These are phyloP conservation scores for Silene vulgaris DNA, from an alignment of 179 eudicot genomes.

Conservation along the genomic window DNA sequence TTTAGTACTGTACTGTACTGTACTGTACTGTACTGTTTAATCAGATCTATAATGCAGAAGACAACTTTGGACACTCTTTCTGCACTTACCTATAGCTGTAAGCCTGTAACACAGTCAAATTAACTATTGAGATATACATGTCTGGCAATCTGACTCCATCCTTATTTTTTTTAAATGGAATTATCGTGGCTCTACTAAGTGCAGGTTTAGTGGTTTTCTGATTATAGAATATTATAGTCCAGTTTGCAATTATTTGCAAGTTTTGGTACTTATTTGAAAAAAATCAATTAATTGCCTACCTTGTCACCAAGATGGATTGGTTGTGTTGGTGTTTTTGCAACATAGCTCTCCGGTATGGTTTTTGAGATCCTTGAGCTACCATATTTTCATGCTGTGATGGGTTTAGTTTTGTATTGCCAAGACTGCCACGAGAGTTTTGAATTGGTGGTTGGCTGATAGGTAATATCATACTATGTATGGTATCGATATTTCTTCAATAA, in stretches of 20 bases:
- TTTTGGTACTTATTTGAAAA: background rate
- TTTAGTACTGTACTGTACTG: constrained; percentile 19
- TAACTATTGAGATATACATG: background rate
- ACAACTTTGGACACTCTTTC: background rate
- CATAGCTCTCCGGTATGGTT: constrained; percentile 19
- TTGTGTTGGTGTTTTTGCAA: constrained; percentile 23
- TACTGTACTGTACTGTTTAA: constrained; percentile 4
- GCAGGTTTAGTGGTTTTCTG: background rate
- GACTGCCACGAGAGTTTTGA: background rate
- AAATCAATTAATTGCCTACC: constrained; percentile 5
- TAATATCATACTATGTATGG: background rate
- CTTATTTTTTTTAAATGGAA: background rate
- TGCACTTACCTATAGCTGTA: background rate
- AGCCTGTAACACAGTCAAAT: constrained; percentile 7
- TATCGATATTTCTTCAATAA: no score
- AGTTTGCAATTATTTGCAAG: constrained; percentile 16
- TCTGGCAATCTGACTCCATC: constrained; percentile 1
- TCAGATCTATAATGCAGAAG: constrained; percentile 18
- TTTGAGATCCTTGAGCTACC: background rate
- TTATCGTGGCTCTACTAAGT: constrained; percentile 9
- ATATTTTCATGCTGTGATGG: background rate
- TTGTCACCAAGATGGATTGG: constrained; percentile 9
- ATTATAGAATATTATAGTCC: background rate
- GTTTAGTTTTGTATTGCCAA: background rate
- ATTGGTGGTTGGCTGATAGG: background rate